These are phyloP conservation scores for Ceratobasidium papillatum DNA, from an alignment of 1,284 basidiomycete genomes.

Conservation along the genomic window DNA sequence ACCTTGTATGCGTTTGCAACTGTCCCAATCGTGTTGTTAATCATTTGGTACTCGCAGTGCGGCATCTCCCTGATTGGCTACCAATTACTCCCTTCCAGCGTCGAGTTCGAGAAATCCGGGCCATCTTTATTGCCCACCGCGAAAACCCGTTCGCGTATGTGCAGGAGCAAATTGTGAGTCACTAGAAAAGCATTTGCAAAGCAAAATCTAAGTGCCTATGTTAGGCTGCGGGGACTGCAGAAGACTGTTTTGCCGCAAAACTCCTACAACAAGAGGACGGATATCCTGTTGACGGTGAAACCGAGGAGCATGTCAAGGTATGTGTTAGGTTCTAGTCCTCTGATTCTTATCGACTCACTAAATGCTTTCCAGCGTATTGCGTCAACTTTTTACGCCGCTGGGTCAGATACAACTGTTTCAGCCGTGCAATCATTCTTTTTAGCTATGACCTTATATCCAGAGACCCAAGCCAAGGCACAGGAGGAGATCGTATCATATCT, in stretches of 20 bases:
- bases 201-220: too few relatives aligned
- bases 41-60: neutral
- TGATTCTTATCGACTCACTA: neutral
- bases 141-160: conserved; percentile 2
- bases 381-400: neutral
- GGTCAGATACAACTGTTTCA: conserved; percentile 38
- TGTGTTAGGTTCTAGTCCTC: neutral
- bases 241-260: neutral
- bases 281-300: neutral
- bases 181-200: neutral
- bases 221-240: neutral
- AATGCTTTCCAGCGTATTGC: neutral
- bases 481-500: conserved; percentile 45
- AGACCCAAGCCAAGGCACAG: conserved; percentile 47
- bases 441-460: conserved; percentile 46
- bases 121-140: neutral
- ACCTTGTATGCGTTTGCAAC: neutral
- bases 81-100: neutral
- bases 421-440: conserved; percentile 11
- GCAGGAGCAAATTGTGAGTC: neutral
- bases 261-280: neutral
- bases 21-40: too few relatives aligned
- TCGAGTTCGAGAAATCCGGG: neutral
- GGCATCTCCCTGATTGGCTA: conserved; percentile 8
- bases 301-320: neutral